Evolutionary conservation across 495 filamentous ascomycete species (phyloP).

Genomic region (Xylaria nigripes): DNA sequence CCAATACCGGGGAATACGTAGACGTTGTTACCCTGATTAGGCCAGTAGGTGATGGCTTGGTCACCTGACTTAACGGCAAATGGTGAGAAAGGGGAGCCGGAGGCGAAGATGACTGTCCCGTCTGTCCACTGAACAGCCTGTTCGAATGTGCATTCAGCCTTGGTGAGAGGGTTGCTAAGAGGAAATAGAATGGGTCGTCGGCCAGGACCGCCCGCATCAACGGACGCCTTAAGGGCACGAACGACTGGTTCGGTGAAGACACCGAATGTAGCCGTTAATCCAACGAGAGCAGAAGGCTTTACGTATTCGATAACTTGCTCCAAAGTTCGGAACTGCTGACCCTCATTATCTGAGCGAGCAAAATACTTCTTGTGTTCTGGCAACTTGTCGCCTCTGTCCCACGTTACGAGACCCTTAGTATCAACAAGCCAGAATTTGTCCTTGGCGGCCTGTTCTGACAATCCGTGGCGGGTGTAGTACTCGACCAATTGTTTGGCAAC

Average conservation of each 20-base stretch:
- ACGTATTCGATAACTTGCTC: constrained; percentile 90
- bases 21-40: constrained; percentile 85
- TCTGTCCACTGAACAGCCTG: constrained; percentile 82
- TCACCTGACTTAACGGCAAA: constrained; percentile 56
- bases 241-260: constrained; percentile 88
- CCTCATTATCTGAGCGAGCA: constrained; percentile 83
- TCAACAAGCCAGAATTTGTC: constrained; percentile 97
- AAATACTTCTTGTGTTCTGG: constrained; percentile 99
- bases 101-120: constrained; percentile 85
- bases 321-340: constrained; percentile 80
- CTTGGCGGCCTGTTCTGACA: constrained; percentile 84
- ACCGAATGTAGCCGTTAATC: constrained; percentile 87
- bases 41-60: constrained; percentile 62
- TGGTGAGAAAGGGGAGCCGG: constrained; percentile 85
- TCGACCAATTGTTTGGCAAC: constrained; percentile 95
- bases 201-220: constrained; percentile 62
- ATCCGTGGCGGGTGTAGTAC: constrained; percentile 86
- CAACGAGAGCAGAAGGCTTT: constrained; percentile 88
- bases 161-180: constrained; percentile 86
- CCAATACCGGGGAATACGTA: constrained; percentile 98
- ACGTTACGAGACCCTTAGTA: constrained; percentile 89
- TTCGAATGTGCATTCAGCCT: constrained; percentile 96
- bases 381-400: constrained; percentile 86
- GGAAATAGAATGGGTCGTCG: constrained; percentile 84
- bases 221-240: constrained; percentile 61